Evolutionary conservation across 257 asterid genomes (phyloP).

Genomic region (Solanum dulcamara): DNA sequence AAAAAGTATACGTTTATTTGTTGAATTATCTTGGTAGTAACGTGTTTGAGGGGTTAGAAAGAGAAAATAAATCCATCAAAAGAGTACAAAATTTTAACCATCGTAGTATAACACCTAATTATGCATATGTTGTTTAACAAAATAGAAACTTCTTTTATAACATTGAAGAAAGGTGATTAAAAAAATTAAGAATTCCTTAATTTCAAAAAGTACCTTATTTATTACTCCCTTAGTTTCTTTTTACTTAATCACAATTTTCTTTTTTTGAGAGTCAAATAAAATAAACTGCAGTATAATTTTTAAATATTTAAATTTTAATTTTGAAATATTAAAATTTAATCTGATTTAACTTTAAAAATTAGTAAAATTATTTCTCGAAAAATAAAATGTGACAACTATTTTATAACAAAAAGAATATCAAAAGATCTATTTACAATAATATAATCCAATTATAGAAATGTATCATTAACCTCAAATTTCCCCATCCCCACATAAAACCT

Average conservation of each 20-base stretch:
- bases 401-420: no score
- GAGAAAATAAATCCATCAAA: neutral
- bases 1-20: neutral
- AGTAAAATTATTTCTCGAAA: neutral
- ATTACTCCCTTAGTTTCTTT: neutral
- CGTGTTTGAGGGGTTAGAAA: neutral
- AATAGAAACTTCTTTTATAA: neutral
- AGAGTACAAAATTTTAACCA: neutral
- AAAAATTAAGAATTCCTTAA: neutral
- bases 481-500: neutral
- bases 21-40: neutral
- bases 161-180: neutral
- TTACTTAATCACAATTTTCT: neutral
- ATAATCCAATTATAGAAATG: neutral
- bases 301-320: no score
- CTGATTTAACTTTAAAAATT: no score
- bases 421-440: neutral
- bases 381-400: no score
- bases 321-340: no score
- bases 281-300: no score
- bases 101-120: neutral
- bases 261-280: no score
- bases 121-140: neutral
- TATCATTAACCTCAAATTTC: neutral
- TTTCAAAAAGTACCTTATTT: neutral